Evolutionary conservation across 352 stramenopile species (phyloP).

Genomic region (Saprolegnia parasitica): DNA sequence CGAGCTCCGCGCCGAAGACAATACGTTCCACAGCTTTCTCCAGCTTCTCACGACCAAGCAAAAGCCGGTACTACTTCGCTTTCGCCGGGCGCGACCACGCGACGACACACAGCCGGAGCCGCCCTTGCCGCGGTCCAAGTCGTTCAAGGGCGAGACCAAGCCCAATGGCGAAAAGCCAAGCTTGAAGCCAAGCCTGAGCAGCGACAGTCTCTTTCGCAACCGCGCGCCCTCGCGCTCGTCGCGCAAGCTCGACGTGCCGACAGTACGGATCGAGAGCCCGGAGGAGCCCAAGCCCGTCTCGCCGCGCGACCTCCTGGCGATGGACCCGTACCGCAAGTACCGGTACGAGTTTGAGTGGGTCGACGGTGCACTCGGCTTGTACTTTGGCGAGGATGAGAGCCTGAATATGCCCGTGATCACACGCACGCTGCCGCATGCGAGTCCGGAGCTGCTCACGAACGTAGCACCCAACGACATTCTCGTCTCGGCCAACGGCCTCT

Average conservation of each 20-base stretch:
- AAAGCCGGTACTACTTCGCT: constrained; percentile 81
- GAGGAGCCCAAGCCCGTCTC: neutral
- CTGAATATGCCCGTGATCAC: constrained; percentile 77
- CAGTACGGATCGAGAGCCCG: neutral
- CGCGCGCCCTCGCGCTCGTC: neutral
- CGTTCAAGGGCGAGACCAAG: constrained; percentile 19
- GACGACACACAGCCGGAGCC: neutral
- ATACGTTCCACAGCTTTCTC: constrained; percentile 87
- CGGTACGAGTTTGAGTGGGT: constrained; percentile 66
- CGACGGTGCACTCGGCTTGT: constrained; percentile 70
- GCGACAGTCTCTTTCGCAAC: neutral
- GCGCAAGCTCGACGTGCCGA: neutral
- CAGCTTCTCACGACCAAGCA: constrained; percentile 88
- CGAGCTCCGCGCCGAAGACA: constrained; percentile 75
- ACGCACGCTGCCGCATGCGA: constrained; percentile 57
- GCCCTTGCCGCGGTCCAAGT: constrained; percentile 10
- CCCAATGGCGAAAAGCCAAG: neutral
- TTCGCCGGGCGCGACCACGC: constrained; percentile 30
- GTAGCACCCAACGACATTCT: constrained; percentile 75
- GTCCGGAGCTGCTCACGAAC: constrained; percentile 59
- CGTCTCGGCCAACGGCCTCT: constrained; percentile 67
- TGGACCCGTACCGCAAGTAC: constrained; percentile 14
- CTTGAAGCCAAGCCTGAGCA: neutral
- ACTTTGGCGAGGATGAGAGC: constrained; percentile 70
- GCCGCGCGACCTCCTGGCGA: constrained; percentile 5